Evolutionary conservation across 1,284 basidiomycete genomes (phyloP), one percentile per base, ranked within the genome.

Genomic region (Moesziomyces sp.): DNA sequence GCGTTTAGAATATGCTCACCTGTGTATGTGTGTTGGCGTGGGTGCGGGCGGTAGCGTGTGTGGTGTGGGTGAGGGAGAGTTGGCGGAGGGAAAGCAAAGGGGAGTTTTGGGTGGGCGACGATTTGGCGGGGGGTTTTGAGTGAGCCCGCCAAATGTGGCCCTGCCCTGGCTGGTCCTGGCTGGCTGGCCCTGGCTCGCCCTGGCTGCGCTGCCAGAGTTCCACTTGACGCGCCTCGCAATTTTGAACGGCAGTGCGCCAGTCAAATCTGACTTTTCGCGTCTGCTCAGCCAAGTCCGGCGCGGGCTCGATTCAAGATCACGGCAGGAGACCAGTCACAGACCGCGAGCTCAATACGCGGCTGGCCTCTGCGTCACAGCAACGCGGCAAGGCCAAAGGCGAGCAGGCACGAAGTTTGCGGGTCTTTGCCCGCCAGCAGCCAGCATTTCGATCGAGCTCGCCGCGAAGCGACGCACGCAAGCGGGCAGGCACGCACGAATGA

Each of bases 1-100:
- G 56, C n/a, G 52, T 55, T 60, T 59, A 57, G 46, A 63, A 68
- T 67, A 63, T 67, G 70, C 60, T 73, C 50, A 73, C 64, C 62
- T 67, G 56, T 67, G 56, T 62, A 43, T 67, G 50, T 46, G 46
- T 49, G 52, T 26, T 16, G 26, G 52, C 19, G 46, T 47, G 50
- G 30, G 51, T 43, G 46, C 21, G 52, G 43, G 51, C 47, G 60
- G n/a, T 40, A 40, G 55, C 61, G 54, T 60, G 68, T 61, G 62
- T 63, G 55, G 58, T 58, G 52, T 52, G 59, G 51, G 64, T 50
- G 70, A 59, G 60, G 58, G 59, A 48, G 48, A 63, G 58, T 60
- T 68, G 59, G 65, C 65, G 65, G 58, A 61, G 59, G 24, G 50
- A 54, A 47, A 42, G 58, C 49, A 52, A 57, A 49, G 63, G 69